Percentiles rank a stretch among this genome's conserved stretches.
These are phyloP conservation scores for Alternaria arbusti DNA, from an alignment of 2,329 filamentous ascomycete species.

Conservation along the genomic window DNA sequence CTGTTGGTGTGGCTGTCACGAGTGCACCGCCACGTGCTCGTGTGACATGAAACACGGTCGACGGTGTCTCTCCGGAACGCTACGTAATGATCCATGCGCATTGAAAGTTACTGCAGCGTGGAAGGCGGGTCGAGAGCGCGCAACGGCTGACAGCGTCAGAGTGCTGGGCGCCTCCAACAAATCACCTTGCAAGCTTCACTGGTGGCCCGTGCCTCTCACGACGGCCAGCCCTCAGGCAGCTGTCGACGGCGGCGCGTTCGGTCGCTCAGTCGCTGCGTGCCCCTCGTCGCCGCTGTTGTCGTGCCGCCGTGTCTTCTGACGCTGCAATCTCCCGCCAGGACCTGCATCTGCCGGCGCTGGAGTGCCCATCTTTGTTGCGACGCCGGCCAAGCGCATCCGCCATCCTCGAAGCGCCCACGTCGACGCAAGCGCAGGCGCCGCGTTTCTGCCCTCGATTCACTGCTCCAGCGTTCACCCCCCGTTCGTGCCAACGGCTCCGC, in stretches of 20 bases:
- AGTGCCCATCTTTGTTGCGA: conserved; percentile 23
- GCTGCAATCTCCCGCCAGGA: background rate
- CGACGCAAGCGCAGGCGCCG: conserved; percentile 11
- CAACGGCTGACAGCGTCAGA: conserved; percentile 7
- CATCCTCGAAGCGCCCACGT: conserved; percentile 21
- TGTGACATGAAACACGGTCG: conserved; percentile 5
- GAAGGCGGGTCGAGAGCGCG: background rate
- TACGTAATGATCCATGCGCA: background rate
- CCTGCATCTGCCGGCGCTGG: conserved; percentile 11
- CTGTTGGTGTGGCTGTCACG: background rate
- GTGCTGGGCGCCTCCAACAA: conserved; percentile 4
- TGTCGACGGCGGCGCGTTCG: conserved; percentile 4
- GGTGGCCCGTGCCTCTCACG: conserved; percentile 4
- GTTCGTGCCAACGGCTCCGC: conserved; percentile 6
- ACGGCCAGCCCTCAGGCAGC: conserved; percentile 8
- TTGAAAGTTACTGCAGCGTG: background rate
- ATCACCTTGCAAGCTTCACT: conserved; percentile 4
- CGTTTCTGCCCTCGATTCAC: conserved; percentile 3
- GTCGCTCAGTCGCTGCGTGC: background rate
- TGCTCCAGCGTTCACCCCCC: background rate
- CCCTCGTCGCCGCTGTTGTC: conserved; percentile 1
- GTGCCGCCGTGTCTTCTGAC: background rate
- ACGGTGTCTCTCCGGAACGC: background rate
- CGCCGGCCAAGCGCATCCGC: conserved; percentile 15
- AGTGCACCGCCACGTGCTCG: conserved; percentile 12